These are phyloP conservation scores for Geosiphon pyriformis DNA, from an alignment of 192 early-diverging fungal genomes.

Conservation along the genomic window DNA sequence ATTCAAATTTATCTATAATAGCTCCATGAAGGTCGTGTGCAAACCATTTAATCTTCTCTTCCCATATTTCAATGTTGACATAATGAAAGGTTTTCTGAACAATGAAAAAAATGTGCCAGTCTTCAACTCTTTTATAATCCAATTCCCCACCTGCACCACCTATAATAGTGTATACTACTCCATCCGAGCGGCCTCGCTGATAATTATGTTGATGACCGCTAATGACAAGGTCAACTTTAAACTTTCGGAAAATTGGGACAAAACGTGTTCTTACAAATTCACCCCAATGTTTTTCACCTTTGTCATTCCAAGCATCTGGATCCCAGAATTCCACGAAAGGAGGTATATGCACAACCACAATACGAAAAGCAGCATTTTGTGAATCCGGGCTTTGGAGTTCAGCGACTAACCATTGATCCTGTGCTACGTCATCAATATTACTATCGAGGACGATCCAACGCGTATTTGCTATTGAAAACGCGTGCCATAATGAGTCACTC, in stretches of 20 bases:
- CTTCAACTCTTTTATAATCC: conserved; percentile 56
- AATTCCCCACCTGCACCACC: conserved; percentile 67
- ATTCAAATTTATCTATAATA: conserved; percentile 16
- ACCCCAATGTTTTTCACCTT: conserved; percentile 65
- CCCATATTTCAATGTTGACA: conserved; percentile 37
- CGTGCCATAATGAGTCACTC: conserved; percentile 47
- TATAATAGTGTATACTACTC: conserved; percentile 62
- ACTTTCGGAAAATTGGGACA: conserved; percentile 57
- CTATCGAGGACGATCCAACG: conserved; percentile 66
- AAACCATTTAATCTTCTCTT: conserved; percentile 37
- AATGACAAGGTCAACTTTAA: conserved; percentile 67
- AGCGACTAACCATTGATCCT: conserved; percentile 54
- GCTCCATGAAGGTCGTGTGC: conserved; percentile 30
- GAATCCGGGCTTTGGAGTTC: conserved; percentile 55
- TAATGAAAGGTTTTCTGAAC: conserved; percentile 36
- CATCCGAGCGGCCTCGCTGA: conserved; percentile 49
- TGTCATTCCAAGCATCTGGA: conserved; percentile 58
- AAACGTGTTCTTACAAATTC: conserved; percentile 59
- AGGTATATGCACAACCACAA: conserved; percentile 68
- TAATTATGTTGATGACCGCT: conserved; percentile 81
- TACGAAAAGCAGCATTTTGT: conserved; percentile 48
- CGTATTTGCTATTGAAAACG: conserved; percentile 53
- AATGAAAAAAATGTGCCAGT: conserved; percentile 57
- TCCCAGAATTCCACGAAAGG: conserved; percentile 76
- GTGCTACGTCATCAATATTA: conserved; percentile 54